phyloP scores from a whole-genome alignment of 2,329 filamentous ascomycete genomes.

The Pseudocercospora macadamiae region DNA sequence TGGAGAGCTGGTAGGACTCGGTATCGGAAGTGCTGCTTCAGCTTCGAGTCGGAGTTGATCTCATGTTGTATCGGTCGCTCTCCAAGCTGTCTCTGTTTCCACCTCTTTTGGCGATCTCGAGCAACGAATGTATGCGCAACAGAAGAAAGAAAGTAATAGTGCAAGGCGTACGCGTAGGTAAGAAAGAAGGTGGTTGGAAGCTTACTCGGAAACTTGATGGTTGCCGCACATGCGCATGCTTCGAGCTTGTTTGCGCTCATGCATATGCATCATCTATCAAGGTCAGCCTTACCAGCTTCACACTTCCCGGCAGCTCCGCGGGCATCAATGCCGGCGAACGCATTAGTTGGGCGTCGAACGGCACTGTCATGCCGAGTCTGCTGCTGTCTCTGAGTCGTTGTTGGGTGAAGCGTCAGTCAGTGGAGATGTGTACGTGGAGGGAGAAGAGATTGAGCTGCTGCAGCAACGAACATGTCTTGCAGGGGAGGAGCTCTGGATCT shows the following conservation, averaged over 20 bases:
- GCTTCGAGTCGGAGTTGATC: not conserved
- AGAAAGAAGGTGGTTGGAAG: constrained; percentile 5
- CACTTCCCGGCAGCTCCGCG: constrained; percentile 14
- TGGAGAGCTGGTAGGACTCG: constrained; percentile 2
- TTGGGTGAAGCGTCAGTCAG: not conserved
- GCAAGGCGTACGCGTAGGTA: not conserved
- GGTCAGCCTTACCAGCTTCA: constrained; percentile 20
- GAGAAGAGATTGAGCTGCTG: not conserved
- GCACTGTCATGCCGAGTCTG: not conserved
- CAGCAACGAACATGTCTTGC: not conserved
- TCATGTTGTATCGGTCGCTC: not conserved
- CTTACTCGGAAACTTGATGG: constrained; percentile 5
- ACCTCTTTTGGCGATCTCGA: not conserved
- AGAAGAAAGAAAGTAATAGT: not conserved
- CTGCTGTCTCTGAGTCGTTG: not conserved
- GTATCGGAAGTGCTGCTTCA: not conserved
- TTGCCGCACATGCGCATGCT: not conserved
- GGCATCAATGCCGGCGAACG: constrained; percentile 2
- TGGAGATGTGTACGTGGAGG: constrained; percentile 1
- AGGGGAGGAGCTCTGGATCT: not conserved
- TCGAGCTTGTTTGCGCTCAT: constrained; percentile 5
- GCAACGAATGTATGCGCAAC: not conserved
- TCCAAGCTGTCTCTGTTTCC: not conserved
- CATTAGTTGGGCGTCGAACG: not conserved
- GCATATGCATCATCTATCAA: constrained; percentile 13